phyloP scores from a whole-genome alignment of 148 eudicot species.

The Pouteria glomerata region DNA sequence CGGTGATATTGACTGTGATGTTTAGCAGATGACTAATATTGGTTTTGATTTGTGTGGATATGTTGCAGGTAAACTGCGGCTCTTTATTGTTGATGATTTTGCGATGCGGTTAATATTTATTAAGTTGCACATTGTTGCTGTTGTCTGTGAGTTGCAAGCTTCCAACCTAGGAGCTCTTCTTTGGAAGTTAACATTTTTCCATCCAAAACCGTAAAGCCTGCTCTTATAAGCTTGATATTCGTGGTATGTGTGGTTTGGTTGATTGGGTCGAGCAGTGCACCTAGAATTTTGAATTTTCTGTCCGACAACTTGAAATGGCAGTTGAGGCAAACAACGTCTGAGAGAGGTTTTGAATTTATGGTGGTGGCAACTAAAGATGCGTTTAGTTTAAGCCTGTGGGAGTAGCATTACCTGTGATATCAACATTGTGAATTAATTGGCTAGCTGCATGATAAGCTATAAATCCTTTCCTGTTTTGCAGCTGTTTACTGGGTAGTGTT shows the following conservation, averaged over 20 bases:
- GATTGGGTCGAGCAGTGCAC: slow-evolving; percentile 5
- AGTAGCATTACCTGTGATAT: neutral
- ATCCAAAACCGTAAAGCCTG: neutral
- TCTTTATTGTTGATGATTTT: slow-evolving; percentile 24
- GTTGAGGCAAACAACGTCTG: slow-evolving; percentile 10
- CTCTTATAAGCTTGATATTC: slow-evolving; percentile 7
- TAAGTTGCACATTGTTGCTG: neutral
- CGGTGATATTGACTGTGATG: neutral
- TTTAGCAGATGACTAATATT: neutral
- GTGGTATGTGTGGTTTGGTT: neutral
- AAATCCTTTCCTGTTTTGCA: neutral
- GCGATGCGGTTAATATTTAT: slow-evolving; percentile 20
- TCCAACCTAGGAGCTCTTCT: slow-evolving; percentile 3
- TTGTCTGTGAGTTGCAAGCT: slow-evolving; percentile 4
- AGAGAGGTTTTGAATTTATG: neutral
- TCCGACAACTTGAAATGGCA: neutral
- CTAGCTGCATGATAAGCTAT: slow-evolving; percentile 5
- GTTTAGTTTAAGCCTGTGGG: neutral
- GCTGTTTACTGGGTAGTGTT: slow-evolving; percentile 5
- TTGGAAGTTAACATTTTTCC: neutral
- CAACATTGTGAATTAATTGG: slow-evolving; percentile 6
- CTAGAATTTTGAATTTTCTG: neutral
- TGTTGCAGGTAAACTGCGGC: slow-evolving; percentile 68
- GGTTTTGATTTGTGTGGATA: neutral
- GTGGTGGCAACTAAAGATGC: neutral